phyloP scores from a whole-genome alignment of 257 asterid species.

The Solanum boliviense region DNA sequence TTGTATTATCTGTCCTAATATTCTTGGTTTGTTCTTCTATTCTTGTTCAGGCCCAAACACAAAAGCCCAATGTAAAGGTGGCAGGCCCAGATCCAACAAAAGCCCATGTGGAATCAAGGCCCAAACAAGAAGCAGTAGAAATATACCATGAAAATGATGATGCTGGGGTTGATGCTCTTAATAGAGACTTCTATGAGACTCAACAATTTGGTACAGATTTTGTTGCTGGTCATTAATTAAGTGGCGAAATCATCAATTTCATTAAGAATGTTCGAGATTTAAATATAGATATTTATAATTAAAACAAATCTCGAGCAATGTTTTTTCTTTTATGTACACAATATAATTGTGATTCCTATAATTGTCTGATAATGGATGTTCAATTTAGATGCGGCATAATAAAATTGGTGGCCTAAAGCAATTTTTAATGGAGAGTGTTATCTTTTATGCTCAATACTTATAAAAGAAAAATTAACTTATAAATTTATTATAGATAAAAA shows the following conservation, averaged over 20 bases:
- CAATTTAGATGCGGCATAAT: background rate
- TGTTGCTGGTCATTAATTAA: background rate
- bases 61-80: background rate
- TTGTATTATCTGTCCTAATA: background rate
- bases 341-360: background rate
- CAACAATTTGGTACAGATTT: background rate
- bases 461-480: background rate
- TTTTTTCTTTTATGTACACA: background rate
- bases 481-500: background rate
- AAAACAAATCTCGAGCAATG: background rate
- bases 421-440: background rate
- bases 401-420: background rate
- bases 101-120: background rate
- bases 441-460: background rate
- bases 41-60: background rate
- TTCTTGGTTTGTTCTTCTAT: background rate
- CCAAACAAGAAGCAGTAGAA: background rate
- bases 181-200: background rate
- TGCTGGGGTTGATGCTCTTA: background rate
- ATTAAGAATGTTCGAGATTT: background rate
- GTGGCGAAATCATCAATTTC: background rate
- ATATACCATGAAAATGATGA: background rate
- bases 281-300: background rate
- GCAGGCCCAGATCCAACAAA: background rate
- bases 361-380: background rate